Conservation (phyloP, 331 rosid species). For the Malus hybrid region DNA sequence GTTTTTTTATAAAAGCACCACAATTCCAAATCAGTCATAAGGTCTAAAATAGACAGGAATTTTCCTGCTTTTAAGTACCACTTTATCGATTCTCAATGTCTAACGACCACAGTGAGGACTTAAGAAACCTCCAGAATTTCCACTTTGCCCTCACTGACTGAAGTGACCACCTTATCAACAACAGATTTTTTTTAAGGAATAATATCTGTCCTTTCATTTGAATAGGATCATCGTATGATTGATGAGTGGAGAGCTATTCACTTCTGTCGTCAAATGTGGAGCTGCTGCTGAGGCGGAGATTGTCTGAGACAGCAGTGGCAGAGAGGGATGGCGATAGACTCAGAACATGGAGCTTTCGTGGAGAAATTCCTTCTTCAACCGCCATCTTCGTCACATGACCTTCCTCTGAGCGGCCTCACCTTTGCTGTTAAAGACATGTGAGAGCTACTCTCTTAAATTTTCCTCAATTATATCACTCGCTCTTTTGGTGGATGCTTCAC, state of each 20-base stretch:
- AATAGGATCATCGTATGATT: no score
- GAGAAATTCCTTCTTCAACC: slow-evolving; percentile 58
- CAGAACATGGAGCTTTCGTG: slow-evolving; percentile 61
- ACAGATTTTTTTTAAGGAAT: no score
- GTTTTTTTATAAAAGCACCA: no score
- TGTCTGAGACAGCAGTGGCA: background rate
- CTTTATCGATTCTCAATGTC: no score
- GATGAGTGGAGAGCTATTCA: no score
- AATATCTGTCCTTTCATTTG: no score
- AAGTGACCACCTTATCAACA: no score
- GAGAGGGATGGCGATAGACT: slow-evolving; percentile 35
- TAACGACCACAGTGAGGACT: no score
- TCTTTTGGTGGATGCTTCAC: background rate
- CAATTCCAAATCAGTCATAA: no score
- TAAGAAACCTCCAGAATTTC: no score
- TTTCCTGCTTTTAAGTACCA: no score
- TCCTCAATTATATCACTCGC: background rate
- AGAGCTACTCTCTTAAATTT: slow-evolving; percentile 4
- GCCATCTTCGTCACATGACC: slow-evolving; percentile 27
- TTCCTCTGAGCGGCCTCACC: slow-evolving; percentile 65
- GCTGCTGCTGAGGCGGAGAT: background rate
- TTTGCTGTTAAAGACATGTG: slow-evolving; percentile 93
- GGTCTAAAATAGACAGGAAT: background rate
- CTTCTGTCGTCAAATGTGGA: background rate
- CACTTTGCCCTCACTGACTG: no score